A percentile compares a stretch with the other conserved stretches of the same genome.
Evolutionary conservation across 495 filamentous ascomycete species (phyloP).

Genomic region (Monascus purpureus): DNA sequence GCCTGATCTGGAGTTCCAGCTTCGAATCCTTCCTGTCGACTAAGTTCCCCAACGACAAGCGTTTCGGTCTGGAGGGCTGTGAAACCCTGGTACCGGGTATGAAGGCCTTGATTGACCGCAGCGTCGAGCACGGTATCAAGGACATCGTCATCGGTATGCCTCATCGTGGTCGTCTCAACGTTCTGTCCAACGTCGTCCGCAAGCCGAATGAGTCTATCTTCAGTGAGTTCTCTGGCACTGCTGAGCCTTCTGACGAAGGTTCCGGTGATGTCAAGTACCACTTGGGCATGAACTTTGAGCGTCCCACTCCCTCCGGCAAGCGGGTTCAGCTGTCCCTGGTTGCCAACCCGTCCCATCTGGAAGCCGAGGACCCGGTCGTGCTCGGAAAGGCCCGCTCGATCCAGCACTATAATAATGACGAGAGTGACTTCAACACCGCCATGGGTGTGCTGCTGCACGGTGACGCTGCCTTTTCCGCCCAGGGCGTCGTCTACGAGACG

Average conservation of each 20-base stretch:
- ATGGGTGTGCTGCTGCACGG: conserved; percentile 95
- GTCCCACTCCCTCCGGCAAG: conserved; percentile 94
- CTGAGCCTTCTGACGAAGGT: conserved; percentile 84
- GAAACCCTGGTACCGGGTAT: conserved; percentile 95
- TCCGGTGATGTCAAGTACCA: conserved; percentile 99
- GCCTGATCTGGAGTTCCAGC: conserved; percentile 93
- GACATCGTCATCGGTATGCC: conserved; percentile 99
- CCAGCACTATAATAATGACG: conserved; percentile 97
- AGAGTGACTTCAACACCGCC: conserved; percentile 69
- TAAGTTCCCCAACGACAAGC: conserved; percentile 99
- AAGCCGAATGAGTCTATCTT: conserved; percentile 99
- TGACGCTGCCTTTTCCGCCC: conserved; percentile 90
- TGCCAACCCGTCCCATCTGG: conserved; percentile 95
- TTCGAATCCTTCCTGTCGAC: conserved; percentile 90
- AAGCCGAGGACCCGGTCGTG: conserved; percentile 96
- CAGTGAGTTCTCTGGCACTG: conserved; percentile 85
- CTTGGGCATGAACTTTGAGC: conserved; percentile 98
- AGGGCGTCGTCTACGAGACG: conserved; percentile 96
- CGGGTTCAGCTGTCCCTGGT: conserved; percentile 96
- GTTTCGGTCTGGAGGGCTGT: conserved; percentile 94
- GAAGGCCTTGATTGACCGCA: conserved; percentile 97
- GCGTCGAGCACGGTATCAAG: conserved; percentile 95
- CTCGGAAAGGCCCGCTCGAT: conserved; percentile 95
- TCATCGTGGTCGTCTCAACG: conserved; percentile 94
- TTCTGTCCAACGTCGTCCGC: conserved; percentile 93